Evolutionary conservation across 176 grass and related monocot genomes (phyloP), one percentile per base, ranked within the genome.

Genomic region (Panicum miliaceum): DNA sequence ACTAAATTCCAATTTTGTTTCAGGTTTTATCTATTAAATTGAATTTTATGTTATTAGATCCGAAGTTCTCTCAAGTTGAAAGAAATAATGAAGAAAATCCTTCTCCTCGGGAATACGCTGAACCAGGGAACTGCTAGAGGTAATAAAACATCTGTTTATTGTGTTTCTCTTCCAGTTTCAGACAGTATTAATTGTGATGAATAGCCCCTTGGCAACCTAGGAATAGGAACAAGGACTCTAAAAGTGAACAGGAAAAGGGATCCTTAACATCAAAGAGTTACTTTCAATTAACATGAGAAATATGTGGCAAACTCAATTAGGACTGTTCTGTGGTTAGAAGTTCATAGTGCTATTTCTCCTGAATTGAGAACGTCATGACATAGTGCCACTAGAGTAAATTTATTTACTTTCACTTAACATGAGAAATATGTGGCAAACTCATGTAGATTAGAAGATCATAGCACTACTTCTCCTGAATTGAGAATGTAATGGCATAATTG

Each of bases 41-140:
- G 20, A 61, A 74, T 64, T 66, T 7, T 84, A 34, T 11, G 20
- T 81, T 77, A 84, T 82, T 85, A 98, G 95, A 98, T 98, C 76
- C 95, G 90, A 71, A 79, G 64, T 89, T 98, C 91, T 77, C 65
- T 82, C 81, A 98, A 98, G 92, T 84, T 98, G 84, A 98, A 98
- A 88, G 96, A 98, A 79, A 90, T 98, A 64, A 98, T 98, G 96
- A 98, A 93, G 92, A 95, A 89, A 91, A 95, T 98, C 82, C 90
- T 98, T 34, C 89, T 93, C 61, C 96, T 98, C 75, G 95, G 95
- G 56, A 98, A 98, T 88, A 90, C 87, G 2, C 84, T 98, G 76
- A 98, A 98, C 88, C 92, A 93, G 72, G 95, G 95, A 64, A 98
- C 92, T 89, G 92, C 95, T 51, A 93, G 93, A 98, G 95, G 95